Evolutionary conservation across 768 basidiomycete species (phyloP).

Genomic region (Lactarius deliciosus): DNA sequence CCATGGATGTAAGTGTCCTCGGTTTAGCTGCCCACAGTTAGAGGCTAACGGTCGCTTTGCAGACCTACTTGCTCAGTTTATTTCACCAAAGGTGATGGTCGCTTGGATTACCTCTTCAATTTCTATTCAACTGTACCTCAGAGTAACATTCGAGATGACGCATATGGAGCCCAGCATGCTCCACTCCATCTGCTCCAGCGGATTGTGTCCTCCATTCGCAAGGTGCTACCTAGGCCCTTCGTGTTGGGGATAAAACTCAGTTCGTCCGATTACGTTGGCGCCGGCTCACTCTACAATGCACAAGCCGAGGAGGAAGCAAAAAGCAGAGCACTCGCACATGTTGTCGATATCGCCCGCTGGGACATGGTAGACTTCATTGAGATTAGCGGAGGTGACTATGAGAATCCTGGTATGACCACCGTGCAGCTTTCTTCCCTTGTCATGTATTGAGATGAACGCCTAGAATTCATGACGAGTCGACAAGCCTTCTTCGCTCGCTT

Average conservation of each 20-base stretch:
- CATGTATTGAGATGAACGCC: neutral
- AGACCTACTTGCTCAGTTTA: slow-evolving; percentile 81
- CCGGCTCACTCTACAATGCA: slow-evolving; percentile 31
- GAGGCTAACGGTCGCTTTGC: neutral
- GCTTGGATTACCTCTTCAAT: neutral
- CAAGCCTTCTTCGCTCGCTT: slow-evolving; percentile 76
- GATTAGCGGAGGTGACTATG: slow-evolving; percentile 86
- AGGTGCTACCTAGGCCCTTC: slow-evolving; percentile 54
- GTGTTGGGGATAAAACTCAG: slow-evolving; percentile 79
- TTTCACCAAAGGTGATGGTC: slow-evolving; percentile 61
- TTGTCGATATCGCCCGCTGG: slow-evolving; percentile 62
- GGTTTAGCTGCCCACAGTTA: neutral
- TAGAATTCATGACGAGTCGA: slow-evolving; percentile 43
- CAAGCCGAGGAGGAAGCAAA: slow-evolving; percentile 37
- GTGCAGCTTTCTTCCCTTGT: neutral
- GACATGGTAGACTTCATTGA: slow-evolving; percentile 78
- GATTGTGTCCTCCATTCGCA: slow-evolving; percentile 57
- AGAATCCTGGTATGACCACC: slow-evolving; percentile 57
- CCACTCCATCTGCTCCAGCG: slow-evolving; percentile 57
- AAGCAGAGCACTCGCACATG: slow-evolving; percentile 55
- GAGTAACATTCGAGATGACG: slow-evolving; percentile 59
- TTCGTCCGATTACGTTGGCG: slow-evolving; percentile 65
- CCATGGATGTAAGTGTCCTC: slow-evolving; percentile 70
- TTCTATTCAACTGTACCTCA: slow-evolving; percentile 28
- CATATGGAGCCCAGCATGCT: slow-evolving; percentile 48